phyloP scores from a whole-genome alignment of 805 yeast genomes.

The Candida tibetensis region DNA sequence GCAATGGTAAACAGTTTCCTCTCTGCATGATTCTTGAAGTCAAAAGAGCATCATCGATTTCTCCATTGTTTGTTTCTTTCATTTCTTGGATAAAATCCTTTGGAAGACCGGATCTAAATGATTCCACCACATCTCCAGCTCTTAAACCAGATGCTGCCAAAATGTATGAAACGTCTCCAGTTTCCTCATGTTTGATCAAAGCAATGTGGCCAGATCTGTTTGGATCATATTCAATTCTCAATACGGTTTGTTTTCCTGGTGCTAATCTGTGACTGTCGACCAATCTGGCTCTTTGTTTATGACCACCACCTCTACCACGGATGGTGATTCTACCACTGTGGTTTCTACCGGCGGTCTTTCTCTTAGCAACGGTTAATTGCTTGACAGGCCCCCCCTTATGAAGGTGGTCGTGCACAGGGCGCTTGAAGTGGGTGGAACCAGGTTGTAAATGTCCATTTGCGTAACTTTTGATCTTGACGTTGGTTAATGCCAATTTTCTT shows the following conservation, averaged over 20 bases:
- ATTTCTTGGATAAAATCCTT: conserved; percentile 67
- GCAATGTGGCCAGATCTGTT: conserved; percentile 94
- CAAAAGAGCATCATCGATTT: conserved; percentile 85
- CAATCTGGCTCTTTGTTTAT: conserved; percentile 79
- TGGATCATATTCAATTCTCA: conserved; percentile 94
- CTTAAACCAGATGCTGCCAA: conserved; percentile 90
- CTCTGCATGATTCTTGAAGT: conserved; percentile 83
- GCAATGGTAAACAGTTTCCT: conserved; percentile 92
- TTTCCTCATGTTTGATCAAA: conserved; percentile 59
- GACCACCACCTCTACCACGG: conserved; percentile 97
- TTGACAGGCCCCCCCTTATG: conserved; percentile 81
- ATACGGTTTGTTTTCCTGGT: conserved; percentile 74
- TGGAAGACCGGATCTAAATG: conserved; percentile 88
- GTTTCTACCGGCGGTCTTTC: conserved; percentile 84
- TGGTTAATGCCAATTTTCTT: conserved; percentile 66
- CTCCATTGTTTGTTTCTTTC: conserved; percentile 64
- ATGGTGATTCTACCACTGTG: conserved; percentile 83
- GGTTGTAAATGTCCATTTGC: conserved; percentile 77
- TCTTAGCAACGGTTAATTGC: conserved; percentile 69
- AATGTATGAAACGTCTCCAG: conserved; percentile 71
- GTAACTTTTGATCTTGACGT: conserved; percentile 67
- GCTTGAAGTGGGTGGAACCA: conserved; percentile 82
- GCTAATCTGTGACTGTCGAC: conserved; percentile 70
- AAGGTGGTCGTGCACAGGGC: conserved; percentile 82
- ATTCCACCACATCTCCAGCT: conserved; percentile 87